Conservation (phyloP, 768 basidiomycete species). For the Tylopilus plumbeoviolaceoides region DNA sequence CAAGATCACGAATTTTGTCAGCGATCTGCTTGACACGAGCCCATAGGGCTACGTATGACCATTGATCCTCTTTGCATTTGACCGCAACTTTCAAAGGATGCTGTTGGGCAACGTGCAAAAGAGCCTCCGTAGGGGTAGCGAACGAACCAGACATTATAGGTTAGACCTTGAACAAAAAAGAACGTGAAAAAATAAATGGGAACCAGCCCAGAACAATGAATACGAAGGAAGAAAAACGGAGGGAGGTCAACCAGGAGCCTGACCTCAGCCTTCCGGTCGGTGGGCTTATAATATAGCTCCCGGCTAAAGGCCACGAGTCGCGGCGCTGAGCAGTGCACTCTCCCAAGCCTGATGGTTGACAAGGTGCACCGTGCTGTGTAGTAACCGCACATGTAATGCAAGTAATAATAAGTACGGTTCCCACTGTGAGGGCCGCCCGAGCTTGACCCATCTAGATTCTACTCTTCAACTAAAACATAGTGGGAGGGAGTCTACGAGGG, state of each 20-base stretch:
- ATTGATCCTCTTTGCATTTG: slow-evolving; percentile 16
- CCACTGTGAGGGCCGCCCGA: not conserved
- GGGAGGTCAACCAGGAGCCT: slow-evolving; percentile 26
- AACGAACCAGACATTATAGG: slow-evolving; percentile 13
- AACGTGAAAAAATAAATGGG: slow-evolving; percentile 6
- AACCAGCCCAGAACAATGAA: slow-evolving; percentile 17
- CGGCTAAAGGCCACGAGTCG: not conserved
- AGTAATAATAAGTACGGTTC: not conserved
- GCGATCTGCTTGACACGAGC: slow-evolving; percentile 26
- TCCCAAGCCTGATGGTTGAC: slow-evolving; percentile 3
- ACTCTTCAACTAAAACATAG: not conserved
- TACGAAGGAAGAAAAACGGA: slow-evolving; percentile 4
- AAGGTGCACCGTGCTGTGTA: not conserved
- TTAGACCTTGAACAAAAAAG: slow-evolving; percentile 1
- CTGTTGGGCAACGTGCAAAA: slow-evolving; percentile 27
- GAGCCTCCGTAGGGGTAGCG: slow-evolving; percentile 28
- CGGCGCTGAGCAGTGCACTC: not conserved
- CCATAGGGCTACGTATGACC: slow-evolving; percentile 33
- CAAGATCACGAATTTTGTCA: slow-evolving; percentile 16
- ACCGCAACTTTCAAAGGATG: slow-evolving; percentile 24
- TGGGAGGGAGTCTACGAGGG: too few species aligned
- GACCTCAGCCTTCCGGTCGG: not conserved
- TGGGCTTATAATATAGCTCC: slow-evolving; percentile 10
- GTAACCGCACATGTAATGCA: not conserved
- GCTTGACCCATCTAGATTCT: not conserved